Conservation (phyloP, 768 basidiomycete genomes). For the Calocera cornea region DNA sequence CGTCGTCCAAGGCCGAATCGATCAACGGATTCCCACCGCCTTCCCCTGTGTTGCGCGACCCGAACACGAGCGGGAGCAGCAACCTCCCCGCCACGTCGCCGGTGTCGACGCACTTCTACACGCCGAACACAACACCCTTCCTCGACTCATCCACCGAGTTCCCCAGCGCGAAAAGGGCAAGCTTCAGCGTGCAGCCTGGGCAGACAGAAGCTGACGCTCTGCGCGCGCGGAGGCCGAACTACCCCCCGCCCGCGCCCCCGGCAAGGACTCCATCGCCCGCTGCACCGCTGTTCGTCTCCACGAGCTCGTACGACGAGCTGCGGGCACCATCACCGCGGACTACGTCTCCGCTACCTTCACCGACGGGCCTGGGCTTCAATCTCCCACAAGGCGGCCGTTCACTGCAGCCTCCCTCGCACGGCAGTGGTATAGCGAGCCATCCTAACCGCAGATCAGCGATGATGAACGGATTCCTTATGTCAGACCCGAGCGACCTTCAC, state of each 20-base stretch:
- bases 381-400: neutral
- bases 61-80: neutral
- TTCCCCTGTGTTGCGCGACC: neutral
- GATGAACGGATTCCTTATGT: constrained; percentile 1
- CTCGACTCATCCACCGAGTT: neutral
- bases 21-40: neutral
- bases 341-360: constrained; percentile 16
- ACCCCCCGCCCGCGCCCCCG: neutral
- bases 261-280: neutral
- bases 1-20: neutral
- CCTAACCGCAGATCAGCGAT: neutral
- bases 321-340: constrained; percentile 1
- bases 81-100: neutral
- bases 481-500: neutral
- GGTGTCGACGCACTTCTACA: neutral
- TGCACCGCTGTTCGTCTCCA: neutral
- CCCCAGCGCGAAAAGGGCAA: neutral
- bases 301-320: neutral
- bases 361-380: constrained; percentile 5
- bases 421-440: neutral
- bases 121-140: neutral
- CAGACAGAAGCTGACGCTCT: neutral
- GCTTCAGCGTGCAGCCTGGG: neutral
- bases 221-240: neutral
- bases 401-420: neutral